phyloP scores from a whole-genome alignment of 139 green algal species.

The Auxenochlorella protothecoides region DNA sequence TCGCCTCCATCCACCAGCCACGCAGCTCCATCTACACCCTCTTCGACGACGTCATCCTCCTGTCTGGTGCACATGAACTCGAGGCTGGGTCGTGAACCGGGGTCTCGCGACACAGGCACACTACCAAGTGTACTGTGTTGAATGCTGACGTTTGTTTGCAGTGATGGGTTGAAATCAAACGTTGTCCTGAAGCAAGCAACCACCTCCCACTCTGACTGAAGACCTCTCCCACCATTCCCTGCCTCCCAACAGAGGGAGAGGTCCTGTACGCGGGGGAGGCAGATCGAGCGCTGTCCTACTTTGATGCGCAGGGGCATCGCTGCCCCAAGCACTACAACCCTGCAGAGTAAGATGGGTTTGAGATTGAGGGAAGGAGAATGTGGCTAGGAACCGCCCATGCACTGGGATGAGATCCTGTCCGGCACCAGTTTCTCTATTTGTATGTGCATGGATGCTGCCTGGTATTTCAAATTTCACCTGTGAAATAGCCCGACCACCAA shows the following conservation, averaged over 20 bases:
- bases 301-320: slow-evolving; percentile 51
- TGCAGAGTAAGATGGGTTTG: slow-evolving; percentile 11
- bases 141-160: no score
- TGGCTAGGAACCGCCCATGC: background rate
- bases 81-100: no score
- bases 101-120: no score
- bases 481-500: background rate
- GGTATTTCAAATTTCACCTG: background rate
- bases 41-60: slow-evolving; percentile 86
- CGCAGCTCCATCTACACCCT: slow-evolving; percentile 74
- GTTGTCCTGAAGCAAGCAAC: no score
- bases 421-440: background rate
- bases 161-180: no score
- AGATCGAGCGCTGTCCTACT: slow-evolving; percentile 46
- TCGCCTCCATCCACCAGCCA: slow-evolving; percentile 73
- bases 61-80: slow-evolving; percentile 22
- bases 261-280: slow-evolving; percentile 52
- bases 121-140: no score
- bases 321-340: slow-evolving; percentile 74
- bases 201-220: no score
- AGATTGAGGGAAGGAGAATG: background rate
- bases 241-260: slow-evolving; percentile 18
- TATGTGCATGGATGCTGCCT: background rate
- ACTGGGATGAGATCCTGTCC: no score
- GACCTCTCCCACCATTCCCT: no score